Base-by-base conservation (phyloP, 441 rosid genomes). In the Euphorbia corollata region DNA sequence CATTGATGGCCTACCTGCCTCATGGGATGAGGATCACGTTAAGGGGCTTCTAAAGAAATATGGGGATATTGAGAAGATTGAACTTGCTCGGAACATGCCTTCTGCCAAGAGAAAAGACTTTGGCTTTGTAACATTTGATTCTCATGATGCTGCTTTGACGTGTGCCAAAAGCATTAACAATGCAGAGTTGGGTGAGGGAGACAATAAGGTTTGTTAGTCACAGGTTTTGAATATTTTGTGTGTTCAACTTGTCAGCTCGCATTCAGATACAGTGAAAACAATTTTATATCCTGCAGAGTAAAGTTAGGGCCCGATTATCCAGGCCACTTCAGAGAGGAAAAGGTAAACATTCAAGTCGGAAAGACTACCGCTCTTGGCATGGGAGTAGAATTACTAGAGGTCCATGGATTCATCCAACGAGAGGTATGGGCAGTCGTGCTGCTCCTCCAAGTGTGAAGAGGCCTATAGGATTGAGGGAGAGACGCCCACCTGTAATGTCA, bases 91-190 rank as follows among this genome's bases (percentile, higher is more conserved):
- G 60, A 84, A 86, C 68, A 84, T 86, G 89, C 78, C 86, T 22
- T 83, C 83, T 64, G 87, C 89, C 57, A 86, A 83, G 78, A 83
- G 89, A 68, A 86, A 86, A 70, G 89, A 87, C 71, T 87, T 79
- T 78, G 99, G 97, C 69, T 94, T 94, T 83, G 96, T 94, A 67
- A 89, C 97, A 51, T 94, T 94, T 63, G 97, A 89, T 74, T 79
- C 86, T 71, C 97, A 91, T 65, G 99, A 87, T 63, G 87, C 97
- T 74, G 97, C 99, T 12, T 91, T 94, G 70, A 76, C 68, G 13
- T 91, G 97, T 82, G 92, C 96, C 45, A 94, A 94, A 83, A 74
- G 89, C 75, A 89, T 94, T 75, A 94, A 89, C 80, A 94, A 94
- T 77, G 80, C 89, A 0, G 99, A 89, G 66, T 71, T 94, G 79